Conservation (phyloP, 305 asterid genomes). For the Euphrasia arctica region DNA sequence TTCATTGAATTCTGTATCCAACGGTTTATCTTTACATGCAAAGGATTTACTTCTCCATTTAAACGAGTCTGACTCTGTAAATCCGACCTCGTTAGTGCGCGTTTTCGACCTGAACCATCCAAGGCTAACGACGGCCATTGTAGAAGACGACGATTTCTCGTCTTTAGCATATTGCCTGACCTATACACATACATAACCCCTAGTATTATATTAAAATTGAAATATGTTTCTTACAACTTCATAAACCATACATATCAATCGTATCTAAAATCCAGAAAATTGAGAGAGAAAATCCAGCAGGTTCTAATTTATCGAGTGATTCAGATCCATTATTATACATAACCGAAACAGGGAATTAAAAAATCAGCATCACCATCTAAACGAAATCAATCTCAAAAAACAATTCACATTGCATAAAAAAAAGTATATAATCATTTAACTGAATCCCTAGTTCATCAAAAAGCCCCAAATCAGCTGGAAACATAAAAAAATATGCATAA, state of each 20-base stretch:
- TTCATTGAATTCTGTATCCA: conserved; percentile 46
- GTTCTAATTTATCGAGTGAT: neutral
- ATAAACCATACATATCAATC: neutral
- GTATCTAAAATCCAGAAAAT: neutral
- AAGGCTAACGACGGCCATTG: conserved; percentile 49
- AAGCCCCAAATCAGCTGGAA: neutral
- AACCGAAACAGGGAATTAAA: neutral
- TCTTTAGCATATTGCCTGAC: conserved; percentile 52
- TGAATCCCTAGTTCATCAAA: neutral
- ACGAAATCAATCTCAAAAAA: neutral
- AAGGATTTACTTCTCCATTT: conserved; percentile 73
- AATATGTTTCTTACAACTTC: neutral
- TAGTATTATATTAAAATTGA: conserved; percentile 28
- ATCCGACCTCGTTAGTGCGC: conserved; percentile 36
- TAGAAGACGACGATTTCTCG: conserved; percentile 57
- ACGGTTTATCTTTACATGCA: conserved; percentile 58
- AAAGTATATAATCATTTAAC: neutral
- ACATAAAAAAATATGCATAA: neutral
- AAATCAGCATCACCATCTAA: conserved; percentile 4
- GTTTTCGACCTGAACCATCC: conserved; percentile 43
- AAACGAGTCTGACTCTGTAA: conserved; percentile 50
- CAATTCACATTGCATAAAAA: neutral
- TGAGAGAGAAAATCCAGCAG: neutral
- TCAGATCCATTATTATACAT: neutral
- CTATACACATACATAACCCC: conserved; percentile 46